Evolutionary conservation across 768 basidiomycete genomes (phyloP).

Genomic region (Calocera viscosa): DNA sequence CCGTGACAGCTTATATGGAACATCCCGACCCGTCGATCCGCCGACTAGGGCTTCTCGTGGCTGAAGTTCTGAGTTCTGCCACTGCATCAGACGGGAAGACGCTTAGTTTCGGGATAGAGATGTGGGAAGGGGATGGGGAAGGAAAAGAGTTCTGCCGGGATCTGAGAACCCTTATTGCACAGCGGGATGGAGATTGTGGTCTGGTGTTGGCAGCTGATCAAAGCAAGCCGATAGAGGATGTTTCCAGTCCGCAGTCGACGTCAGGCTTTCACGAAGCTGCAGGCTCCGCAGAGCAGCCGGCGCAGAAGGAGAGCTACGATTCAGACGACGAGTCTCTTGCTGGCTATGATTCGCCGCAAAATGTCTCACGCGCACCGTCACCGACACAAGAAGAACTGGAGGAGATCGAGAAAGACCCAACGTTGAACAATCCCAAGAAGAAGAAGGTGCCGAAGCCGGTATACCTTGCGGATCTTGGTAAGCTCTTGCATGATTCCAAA

Average conservation of each 20-base stretch:
- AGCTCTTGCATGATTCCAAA: constrained; percentile 55
- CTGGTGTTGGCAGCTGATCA: constrained; percentile 15
- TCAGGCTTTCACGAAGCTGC: too few species aligned
- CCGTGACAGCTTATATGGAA: constrained; percentile 60
- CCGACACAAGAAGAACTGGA: constrained; percentile 71
- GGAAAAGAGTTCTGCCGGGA: constrained; percentile 52
- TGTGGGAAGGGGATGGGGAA: constrained; percentile 66
- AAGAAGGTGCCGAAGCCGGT: constrained; percentile 67
- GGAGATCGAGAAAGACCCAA: constrained; percentile 77
- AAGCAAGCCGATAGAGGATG: background rate
- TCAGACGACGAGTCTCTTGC: constrained; percentile 73
- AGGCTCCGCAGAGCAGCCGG: background rate
- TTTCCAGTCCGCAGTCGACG: background rate
- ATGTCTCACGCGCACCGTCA: constrained; percentile 59
- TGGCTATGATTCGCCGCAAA: constrained; percentile 58
- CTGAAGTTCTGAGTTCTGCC: constrained; percentile 46
- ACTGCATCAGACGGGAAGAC: constrained; percentile 50
- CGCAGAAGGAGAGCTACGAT: constrained; percentile 35
- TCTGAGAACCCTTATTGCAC: constrained; percentile 34
- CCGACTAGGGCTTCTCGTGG: constrained; percentile 83
- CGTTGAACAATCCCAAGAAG: constrained; percentile 53
- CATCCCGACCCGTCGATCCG: constrained; percentile 67
- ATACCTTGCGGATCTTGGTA: constrained; percentile 74
- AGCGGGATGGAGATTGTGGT: constrained; percentile 15
- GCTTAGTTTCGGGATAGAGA: constrained; percentile 53